Evolutionary conservation across 129 eudicot genomes (phyloP), one percentile per base, ranked within the genome.

Genomic region (Solidago caesia): DNA sequence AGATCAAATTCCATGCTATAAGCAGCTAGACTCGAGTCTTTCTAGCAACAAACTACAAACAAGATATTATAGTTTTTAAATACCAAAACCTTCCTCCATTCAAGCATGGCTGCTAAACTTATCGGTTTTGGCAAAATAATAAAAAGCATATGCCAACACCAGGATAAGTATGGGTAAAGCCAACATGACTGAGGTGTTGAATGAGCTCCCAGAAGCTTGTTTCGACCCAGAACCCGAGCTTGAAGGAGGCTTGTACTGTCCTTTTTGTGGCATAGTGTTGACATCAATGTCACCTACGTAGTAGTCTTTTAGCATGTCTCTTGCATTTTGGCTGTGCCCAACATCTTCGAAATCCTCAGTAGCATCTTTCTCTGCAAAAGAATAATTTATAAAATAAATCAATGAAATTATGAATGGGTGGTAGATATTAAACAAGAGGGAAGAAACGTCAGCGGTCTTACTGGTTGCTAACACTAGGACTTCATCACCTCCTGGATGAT

Each of bases 401-500:
- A 13, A 27, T 73, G 10, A 39, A 12, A 72, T 64, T 9, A 5
- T 8, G 33, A 21, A 16, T 9, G 11, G 6, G 29, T 64, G 10
- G 21, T 58, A n/a, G 7, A 46, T 5, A 74, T 11, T 11, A 42
- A 44, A 55, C 9, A 33, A 33, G 39, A 33, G 39, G 3, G 39
- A 33, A 33, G 39, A 33, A 33, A 33, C 39, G 39, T 3, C 39
- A 33, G 47, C 41, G 1, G 41, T 56, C 80, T 76, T 81, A 86
- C 96, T 89, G 2, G 79, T 82, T 48, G 85, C 75, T 51, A 77
- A 72, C 49, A 82, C 72, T 56, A 82, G 47, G 51, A 82, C 82
- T 73, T 82, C 82, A 33, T 82, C 85, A 15, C 85, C 85, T 60
- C 85, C 85, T 25, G 85, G 85, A 77, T 82, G 85, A 52, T 82